Evolutionary conservation across 495 filamentous ascomycete genomes (phyloP), one percentile per base, ranked within the genome.

Genomic region (Aspergillus kassunensis): DNA sequence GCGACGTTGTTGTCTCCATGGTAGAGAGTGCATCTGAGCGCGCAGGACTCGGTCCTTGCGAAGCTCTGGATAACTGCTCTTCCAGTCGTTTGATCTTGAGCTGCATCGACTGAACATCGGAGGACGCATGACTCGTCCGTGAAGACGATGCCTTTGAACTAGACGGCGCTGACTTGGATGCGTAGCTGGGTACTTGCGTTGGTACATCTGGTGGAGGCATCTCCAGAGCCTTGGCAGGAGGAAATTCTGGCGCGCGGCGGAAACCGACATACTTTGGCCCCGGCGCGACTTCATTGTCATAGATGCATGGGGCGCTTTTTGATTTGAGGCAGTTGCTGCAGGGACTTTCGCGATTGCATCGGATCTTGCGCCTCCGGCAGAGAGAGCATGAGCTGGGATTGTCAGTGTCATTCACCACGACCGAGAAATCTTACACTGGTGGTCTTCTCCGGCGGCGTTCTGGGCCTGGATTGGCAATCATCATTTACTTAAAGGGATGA

Each of bases 251-350:
- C 12, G 39, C 30, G 18, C 31, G 40, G 21, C 47, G 36, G 45
- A 56, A 29, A 6, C 54, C 20, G 51, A 21, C 35, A 31, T 49
- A 58, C 12, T 49, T 55, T 36, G 47, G 24, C 10, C 30, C 20
- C 53, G 56, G 44, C 9, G 7, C 11, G 44, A 53, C 31, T 23
- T 50, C 44, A 20, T 51, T 67, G 12, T 66, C 65, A 55, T 78
- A 82, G 1, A 66, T 54, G 56, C 78, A 81, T 4, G 37, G 53
- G 3, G 52, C 62, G 37, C 62, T 74, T 49, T 67, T 75, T 0
- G 76, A 74, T 11, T 69, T 69, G 2, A 72, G 1, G 44, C 80
- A 82, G 52, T 80, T 78, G 54, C 66, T 76, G 49, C 76, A 81
- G 1, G 79, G 77, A 11, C 27, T 62, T 54, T 75, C 69, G 16